Conservation (phyloP, 306 rosid genomes). For the Clitoria ternatea region DNA sequence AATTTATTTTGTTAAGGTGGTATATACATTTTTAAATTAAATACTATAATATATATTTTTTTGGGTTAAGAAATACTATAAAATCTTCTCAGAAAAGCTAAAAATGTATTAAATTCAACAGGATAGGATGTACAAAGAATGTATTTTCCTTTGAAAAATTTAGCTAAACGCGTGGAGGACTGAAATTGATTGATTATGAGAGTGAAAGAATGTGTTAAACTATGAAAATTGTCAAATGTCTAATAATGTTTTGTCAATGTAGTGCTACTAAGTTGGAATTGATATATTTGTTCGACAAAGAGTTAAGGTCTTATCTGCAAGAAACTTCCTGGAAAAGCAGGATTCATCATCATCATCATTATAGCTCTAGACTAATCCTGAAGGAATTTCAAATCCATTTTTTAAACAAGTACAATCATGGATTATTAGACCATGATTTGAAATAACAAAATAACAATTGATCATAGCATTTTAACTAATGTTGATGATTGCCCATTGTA, state of each 20-base stretch:
- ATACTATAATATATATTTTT: no score
- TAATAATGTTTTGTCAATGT: constrained; percentile 28
- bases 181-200: constrained; percentile 10
- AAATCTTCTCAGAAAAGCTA: background rate
- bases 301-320: constrained; percentile 13
- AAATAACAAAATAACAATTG: background rate
- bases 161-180: constrained; percentile 18
- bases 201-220: constrained; percentile 15
- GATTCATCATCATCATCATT: constrained; percentile 24
- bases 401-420: background rate
- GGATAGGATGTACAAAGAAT: no score
- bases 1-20: background rate
- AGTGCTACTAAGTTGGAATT: constrained; percentile 30
- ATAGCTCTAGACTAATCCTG: constrained; percentile 10
- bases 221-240: constrained; percentile 29
- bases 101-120: background rate
- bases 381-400: background rate
- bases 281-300: constrained; percentile 17
- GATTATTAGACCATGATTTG: constrained; percentile 10
- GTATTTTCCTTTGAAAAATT: constrained; percentile 19
- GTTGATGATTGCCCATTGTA: background rate
- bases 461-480: background rate
- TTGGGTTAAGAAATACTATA: no score
- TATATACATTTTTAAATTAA: background rate
- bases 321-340: constrained; percentile 33